A percentile compares a stretch with the other conserved stretches of the same genome.
Evolutionary conservation across 1,139 yeast genomes (phyloP).

Genomic region (Hansenula lynferdii): DNA sequence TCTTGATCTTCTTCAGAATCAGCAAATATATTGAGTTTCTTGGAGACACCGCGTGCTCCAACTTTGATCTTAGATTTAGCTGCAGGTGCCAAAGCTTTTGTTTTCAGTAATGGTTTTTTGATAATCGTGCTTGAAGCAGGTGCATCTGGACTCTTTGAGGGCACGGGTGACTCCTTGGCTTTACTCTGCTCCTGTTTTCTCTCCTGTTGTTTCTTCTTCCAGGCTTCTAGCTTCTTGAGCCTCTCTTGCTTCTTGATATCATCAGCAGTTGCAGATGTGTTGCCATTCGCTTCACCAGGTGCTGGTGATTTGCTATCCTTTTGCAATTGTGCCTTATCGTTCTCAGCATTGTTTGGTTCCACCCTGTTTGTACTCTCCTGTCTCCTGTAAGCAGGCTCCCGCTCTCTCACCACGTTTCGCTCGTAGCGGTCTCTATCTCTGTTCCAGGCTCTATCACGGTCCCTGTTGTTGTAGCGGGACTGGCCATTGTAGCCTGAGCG

Average conservation of each 20-base stretch:
- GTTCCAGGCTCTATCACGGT: constrained; percentile 6
- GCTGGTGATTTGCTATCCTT: neutral
- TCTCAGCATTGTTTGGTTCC: too few species aligned
- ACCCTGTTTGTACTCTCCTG: too few species aligned
- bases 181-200: constrained; percentile 21
- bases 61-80: constrained; percentile 4
- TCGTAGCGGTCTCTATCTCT: constrained; percentile 12
- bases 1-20: constrained; percentile 26
- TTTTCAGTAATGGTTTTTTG: constrained; percentile 1
- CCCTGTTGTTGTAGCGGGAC: constrained; percentile 4
- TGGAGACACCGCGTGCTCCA: constrained; percentile 4
- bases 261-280: constrained; percentile 2
- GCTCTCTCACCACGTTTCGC: neutral
- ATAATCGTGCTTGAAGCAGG: too few species aligned
- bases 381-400: too few species aligned
- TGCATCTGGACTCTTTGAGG: too few species aligned
- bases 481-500: neutral
- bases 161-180: too few species aligned
- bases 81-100: constrained; percentile 2
- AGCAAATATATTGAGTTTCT: constrained; percentile 20
- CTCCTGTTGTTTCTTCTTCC: constrained; percentile 37
- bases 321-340: neutral
- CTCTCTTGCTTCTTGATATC: constrained; percentile 20
- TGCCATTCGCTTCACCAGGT: neutral
- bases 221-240: constrained; percentile 32